A percentile compares a stretch with the other conserved stretches of the same genome.
Evolutionary conservation across 495 filamentous ascomycete genomes (phyloP).

Genomic region (Tirmania nivea): DNA sequence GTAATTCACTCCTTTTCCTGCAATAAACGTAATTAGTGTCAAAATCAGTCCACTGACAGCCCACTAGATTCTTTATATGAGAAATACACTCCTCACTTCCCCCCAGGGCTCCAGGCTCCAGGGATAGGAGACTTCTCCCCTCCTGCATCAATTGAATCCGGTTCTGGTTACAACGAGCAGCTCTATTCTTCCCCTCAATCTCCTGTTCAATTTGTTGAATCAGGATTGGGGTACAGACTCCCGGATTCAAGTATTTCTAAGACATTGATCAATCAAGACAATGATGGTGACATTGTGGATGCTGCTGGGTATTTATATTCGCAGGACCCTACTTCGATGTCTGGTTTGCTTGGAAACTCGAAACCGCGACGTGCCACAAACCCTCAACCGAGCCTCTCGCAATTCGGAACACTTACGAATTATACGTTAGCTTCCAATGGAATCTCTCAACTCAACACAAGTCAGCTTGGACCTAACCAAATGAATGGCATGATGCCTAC

Average conservation of each 20-base stretch:
- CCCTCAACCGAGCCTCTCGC: not conserved
- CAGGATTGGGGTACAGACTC: not conserved
- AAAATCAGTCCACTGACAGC: too few relatives aligned
- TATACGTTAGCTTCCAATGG: not conserved
- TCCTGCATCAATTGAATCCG: not conserved
- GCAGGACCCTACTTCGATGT: not conserved
- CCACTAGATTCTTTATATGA: not conserved
- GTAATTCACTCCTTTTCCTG: not conserved
- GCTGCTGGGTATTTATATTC: not conserved
- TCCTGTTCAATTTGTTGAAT: not conserved
- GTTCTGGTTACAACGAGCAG: not conserved
- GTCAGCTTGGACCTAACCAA: not conserved
- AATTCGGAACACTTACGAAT: not conserved
- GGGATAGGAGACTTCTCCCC: not conserved
- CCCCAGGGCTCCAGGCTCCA: not conserved
- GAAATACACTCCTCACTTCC: not conserved
- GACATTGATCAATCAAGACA: not conserved
- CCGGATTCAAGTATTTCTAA: not conserved
- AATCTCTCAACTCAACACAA: not conserved
- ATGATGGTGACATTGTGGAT: not conserved
- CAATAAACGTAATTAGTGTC: too few relatives aligned
- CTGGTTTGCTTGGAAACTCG: not conserved
- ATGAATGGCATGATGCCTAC: not conserved
- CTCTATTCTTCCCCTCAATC: not conserved
- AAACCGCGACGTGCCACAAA: not conserved